Percentiles rank a stretch among this genome's conserved stretches.
Conservation (phyloP, 2,329 filamentous ascomycete species). For the Mycocentrospora acerina region DNA sequence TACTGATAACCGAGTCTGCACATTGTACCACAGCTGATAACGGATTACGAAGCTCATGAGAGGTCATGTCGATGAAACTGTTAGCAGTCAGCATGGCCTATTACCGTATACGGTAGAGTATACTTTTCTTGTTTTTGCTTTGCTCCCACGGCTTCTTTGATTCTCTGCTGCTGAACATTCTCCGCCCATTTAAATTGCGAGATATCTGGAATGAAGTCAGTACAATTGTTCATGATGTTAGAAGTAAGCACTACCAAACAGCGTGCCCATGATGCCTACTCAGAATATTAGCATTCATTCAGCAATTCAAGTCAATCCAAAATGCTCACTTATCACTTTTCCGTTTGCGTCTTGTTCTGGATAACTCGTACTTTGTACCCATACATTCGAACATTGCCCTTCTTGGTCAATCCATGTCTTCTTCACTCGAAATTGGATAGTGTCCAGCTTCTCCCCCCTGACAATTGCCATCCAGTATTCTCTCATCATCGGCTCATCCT, state of each 20-base stretch:
- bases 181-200: constrained; percentile 41
- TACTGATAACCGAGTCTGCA: constrained; percentile 45
- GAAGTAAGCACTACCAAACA: constrained; percentile 31
- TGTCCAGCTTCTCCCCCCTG: constrained; percentile 15
- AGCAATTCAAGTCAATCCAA: neutral
- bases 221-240: too few relatives aligned
- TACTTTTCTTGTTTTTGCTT: constrained; percentile 42
- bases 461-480: constrained; percentile 19
- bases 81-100: constrained; percentile 4
- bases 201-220: too few relatives aligned
- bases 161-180: constrained; percentile 32
- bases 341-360: constrained; percentile 26
- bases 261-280: constrained; percentile 34
- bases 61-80: constrained; percentile 36
- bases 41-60: constrained; percentile 41
- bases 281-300: neutral
- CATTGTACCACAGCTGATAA: constrained; percentile 45
- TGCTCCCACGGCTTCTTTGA: constrained; percentile 40
- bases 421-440: constrained; percentile 27
- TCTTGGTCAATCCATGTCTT: constrained; percentile 32
- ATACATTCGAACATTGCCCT: constrained; percentile 22
- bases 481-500: constrained; percentile 19
- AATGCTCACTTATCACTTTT: constrained; percentile 21
- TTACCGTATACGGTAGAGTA: too few relatives aligned
- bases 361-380: constrained; percentile 28